Base-by-base conservation (phyloP, 2,329 filamentous ascomycete genomes). In the Tolypocladium pustulatum region DNA sequence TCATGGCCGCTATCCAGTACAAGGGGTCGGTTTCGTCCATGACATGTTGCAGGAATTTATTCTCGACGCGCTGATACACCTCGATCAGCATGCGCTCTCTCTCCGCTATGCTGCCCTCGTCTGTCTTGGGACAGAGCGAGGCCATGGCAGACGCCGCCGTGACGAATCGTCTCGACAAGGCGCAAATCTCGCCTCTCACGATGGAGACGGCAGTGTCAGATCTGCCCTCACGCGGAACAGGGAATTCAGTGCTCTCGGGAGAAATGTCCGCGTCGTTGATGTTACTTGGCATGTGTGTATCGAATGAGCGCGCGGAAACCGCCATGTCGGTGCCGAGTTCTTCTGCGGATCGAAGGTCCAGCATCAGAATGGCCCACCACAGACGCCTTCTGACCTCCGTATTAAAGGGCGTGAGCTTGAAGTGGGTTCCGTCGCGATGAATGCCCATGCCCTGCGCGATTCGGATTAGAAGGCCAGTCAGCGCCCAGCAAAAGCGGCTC, bases 1-100 rank as follows among this genome's bases (percentile, higher is more conserved):
- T 78, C 34, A 87, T 88, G 4, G 83, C 85, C 9, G 82, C 82
- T 32, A 88, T 81, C 85, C 87, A 90, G 62, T 85, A 85, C 1
- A 90, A 73, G 0, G 81, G 77, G 53, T 81, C 70, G 62, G 65
- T 73, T 51, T 74, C 69, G 66, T 78, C 76, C 58, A 81, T 71
- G 56, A 78, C 79, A 59, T 84, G 75, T 41, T 72, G 72, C 25
- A 85, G 71, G 62, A 84, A 84, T 57, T 78, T 78, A 43, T 78
- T 71, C 63, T 85, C 80, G 17, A 85, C 72, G n/a, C 75, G 76
- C 37, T 76, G 74, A 59, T 81, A 81, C 37, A 81, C 73, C 4
- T 78, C 73, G 52, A 83, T 74, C 17, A 85, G 76, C 68, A 81
- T 69, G n/a, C 67, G 65, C 61, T 77, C 75, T 38, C 72, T 67